phyloP scores from a whole-genome alignment of 2,329 filamentous ascomycete species.

The Coniella vitis region DNA sequence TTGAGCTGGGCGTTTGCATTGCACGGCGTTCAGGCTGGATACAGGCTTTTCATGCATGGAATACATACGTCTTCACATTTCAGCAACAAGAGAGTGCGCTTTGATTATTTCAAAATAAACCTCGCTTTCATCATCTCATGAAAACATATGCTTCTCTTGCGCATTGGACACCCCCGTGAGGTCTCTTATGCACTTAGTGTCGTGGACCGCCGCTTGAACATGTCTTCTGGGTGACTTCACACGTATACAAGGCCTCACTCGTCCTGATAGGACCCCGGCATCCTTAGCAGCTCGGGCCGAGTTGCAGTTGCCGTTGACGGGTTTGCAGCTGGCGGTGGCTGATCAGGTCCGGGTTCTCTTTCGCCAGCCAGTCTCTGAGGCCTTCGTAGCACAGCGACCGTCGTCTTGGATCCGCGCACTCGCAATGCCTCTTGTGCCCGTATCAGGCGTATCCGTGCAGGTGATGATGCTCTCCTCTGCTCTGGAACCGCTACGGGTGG shows the following conservation, averaged over 20 bases:
- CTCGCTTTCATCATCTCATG: not conserved
- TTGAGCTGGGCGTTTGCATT: not conserved
- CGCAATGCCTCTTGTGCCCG: constrained; percentile 12
- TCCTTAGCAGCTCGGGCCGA: constrained; percentile 1
- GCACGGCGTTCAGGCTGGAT: constrained; percentile 11
- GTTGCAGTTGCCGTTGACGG: not conserved
- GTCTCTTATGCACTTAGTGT: too few relatives aligned
- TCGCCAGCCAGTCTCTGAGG: constrained; percentile 4
- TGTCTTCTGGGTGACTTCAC: too few relatives aligned
- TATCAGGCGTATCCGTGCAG: constrained; percentile 6
- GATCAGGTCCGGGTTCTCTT: not conserved
- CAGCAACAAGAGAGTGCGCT: too few relatives aligned
- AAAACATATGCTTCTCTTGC: not conserved
- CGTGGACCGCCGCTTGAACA: too few relatives aligned
- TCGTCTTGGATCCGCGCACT: not conserved
- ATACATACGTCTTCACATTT: too few relatives aligned
- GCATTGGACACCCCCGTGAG: not conserved
- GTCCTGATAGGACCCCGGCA: constrained; percentile 6
- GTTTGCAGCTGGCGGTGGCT: not conserved
- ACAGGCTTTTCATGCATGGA: not conserved
- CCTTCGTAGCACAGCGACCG: constrained; percentile 6
- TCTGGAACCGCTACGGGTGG: not conserved
- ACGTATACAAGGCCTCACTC: not conserved
- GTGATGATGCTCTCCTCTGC: constrained; percentile 1
- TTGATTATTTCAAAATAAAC: too few relatives aligned